Evolutionary conservation across 805 yeast genomes (phyloP), one percentile per base, ranked within the genome.

Genomic region (Teunomyces funiuensis): DNA sequence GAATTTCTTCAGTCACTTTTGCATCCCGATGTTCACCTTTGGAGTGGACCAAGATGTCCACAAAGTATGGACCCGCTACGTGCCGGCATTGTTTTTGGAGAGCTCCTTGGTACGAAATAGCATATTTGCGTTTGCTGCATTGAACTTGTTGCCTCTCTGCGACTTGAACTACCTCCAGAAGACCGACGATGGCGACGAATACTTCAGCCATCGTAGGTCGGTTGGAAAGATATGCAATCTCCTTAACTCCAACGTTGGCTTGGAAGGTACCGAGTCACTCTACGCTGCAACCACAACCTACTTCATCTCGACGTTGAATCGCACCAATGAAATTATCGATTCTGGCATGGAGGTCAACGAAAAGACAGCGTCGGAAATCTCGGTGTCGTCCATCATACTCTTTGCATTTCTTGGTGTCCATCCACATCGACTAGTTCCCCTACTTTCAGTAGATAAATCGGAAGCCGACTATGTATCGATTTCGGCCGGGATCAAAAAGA

Each of bases 371-470:
- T 46, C 45, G 8, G 62, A 55, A 38, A 34, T 59, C 11, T 26
- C 43, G 3, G 31, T 55, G 2, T 53, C 62, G 5, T 49, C 59
- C 4, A 46, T 53, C 25, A 34, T 62, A 7, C 46, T 62, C 14
- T 62, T 52, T 44, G 53, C 67, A 10, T 66, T 52, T 34, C 40
- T 64, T 7, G 65, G 63, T 4, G 41, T 66, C 3, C 69, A 65
- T 44, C 66, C 69, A 3, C 60, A 58, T 36, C 47, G 48, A 15
- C 41, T 62, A 9, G 39, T 58, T 16, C 69, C 70, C 5, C 43
- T 67, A 19, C 51, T 66, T 0, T 50, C 52, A 13, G 57, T 53
- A 28, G 57, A 55, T 16, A 36, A 36, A 3, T 37, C 39, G 6
- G 51, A 51, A 7, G 36, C 54, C 2, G 66, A 61, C 39, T 45